Evolutionary conservation across 441 rosid species (phyloP).

Genomic region (Hypseocharis bilobata): DNA sequence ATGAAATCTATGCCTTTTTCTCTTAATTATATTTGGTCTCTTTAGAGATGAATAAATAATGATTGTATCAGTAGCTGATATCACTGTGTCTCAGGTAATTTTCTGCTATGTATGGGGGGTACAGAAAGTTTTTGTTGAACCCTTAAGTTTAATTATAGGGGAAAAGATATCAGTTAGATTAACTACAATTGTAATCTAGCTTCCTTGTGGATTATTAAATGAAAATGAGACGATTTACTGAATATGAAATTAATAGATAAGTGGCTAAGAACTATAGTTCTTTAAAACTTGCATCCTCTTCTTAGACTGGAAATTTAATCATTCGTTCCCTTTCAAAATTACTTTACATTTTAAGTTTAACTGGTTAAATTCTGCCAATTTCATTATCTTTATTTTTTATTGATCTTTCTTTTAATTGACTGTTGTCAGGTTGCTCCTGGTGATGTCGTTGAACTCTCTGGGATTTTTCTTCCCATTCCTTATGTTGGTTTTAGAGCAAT

Average conservation of each 20-base stretch:
- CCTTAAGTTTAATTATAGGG: background rate
- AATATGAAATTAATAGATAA: background rate
- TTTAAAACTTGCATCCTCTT: too few species aligned
- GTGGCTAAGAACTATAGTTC: background rate
- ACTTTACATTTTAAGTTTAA: background rate
- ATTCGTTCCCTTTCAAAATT: background rate
- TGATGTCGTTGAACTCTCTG: conserved; percentile 91
- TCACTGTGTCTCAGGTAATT: background rate
- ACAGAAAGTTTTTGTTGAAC: background rate
- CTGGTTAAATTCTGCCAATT: background rate
- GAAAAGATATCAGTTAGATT: background rate
- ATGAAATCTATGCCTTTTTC: conserved; percentile 4
- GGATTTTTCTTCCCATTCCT: conserved; percentile 96
- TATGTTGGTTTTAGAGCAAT: conserved; percentile 88
- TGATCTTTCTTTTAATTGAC: background rate
- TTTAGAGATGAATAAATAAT: background rate
- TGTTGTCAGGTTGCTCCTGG: conserved; percentile 77
- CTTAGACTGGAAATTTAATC: background rate
- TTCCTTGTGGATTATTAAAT: background rate
- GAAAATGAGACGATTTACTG: background rate
- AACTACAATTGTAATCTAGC: background rate
- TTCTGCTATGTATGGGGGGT: background rate
- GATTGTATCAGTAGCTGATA: background rate
- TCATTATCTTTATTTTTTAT: background rate
- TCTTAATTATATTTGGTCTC: background rate